phyloP scores from a whole-genome alignment of 352 stramenopile species.

The Elongisporangium senticosum region DNA sequence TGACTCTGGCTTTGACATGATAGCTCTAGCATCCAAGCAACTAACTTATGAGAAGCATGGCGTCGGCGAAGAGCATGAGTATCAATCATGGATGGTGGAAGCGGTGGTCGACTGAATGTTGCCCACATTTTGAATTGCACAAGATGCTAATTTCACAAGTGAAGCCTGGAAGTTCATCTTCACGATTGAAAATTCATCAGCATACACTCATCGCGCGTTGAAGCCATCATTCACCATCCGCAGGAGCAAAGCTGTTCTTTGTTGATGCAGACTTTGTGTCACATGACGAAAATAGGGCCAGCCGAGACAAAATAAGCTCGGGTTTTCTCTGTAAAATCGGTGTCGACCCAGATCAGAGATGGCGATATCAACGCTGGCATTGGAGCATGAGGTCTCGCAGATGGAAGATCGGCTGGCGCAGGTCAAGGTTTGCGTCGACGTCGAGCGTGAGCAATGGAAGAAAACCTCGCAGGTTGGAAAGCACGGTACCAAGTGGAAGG shows the following conservation, averaged over 20 bases:
- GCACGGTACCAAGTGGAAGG: constrained; percentile 56
- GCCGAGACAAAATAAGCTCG: not conserved
- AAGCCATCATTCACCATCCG: too few species aligned
- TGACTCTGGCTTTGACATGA: too few species aligned
- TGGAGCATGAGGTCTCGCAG: constrained; percentile 51
- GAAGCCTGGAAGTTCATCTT: too few species aligned
- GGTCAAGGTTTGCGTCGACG: constrained; percentile 47
- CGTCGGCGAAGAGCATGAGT: too few species aligned
- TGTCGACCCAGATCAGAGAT: not conserved
- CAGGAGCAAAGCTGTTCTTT: not conserved
- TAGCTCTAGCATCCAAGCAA: too few species aligned
- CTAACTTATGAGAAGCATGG: too few species aligned
- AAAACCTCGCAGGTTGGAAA: constrained; percentile 42
- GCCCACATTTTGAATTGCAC: too few species aligned
- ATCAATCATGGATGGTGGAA: too few species aligned
- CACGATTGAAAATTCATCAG: too few species aligned
- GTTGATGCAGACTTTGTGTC: not conserved
- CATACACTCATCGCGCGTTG: too few species aligned
- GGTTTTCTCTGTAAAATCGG: not conserved
- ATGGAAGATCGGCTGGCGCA: constrained; percentile 56
- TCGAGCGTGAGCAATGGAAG: constrained; percentile 48
- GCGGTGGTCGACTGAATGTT: too few species aligned
- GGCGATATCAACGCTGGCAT: constrained; percentile 19
- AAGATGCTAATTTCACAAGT: too few species aligned
- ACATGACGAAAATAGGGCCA: not conserved